Evolutionary conservation across 2,329 filamentous ascomycete genomes (phyloP).

Genomic region (Simplicillium sp.): DNA sequence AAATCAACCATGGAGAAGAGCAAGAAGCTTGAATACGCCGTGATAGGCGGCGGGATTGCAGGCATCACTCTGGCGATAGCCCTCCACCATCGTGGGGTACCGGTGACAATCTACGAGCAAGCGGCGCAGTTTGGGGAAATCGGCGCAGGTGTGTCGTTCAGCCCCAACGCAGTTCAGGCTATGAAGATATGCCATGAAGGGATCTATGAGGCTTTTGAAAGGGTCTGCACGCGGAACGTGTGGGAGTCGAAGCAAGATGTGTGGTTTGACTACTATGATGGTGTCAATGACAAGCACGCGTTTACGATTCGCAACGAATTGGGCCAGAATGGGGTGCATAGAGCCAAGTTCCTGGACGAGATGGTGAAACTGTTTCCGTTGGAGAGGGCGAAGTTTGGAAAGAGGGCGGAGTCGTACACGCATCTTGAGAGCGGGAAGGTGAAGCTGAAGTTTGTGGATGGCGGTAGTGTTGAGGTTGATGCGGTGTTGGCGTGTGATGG

Average conservation of each 20-base stretch:
- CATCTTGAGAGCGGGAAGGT: constrained; percentile 10
- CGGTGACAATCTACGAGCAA: constrained; percentile 37
- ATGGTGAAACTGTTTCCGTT: constrained; percentile 26
- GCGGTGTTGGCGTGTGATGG: constrained; percentile 52
- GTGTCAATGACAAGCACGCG: constrained; percentile 1
- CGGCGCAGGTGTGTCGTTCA: constrained; percentile 42
- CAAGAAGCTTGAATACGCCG: constrained; percentile 17
- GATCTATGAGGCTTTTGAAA: constrained; percentile 26
- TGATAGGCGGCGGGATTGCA: constrained; percentile 42
- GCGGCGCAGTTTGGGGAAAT: constrained; percentile 31
- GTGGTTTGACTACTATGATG: constrained; percentile 10
- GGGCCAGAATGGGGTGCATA: constrained; percentile 20
- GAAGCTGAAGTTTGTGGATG: constrained; percentile 25
- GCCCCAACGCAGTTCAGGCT: constrained; percentile 38
- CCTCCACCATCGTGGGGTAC: constrained; percentile 30
- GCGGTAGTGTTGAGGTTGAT: constrained; percentile 24
- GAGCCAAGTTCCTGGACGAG: constrained; percentile 28
- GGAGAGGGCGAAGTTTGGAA: constrained; percentile 20
- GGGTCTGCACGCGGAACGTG: constrained; percentile 24
- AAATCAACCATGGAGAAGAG: not conserved
- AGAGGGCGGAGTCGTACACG: constrained; percentile 22
- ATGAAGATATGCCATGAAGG: constrained; percentile 27
- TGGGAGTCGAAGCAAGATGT: constrained; percentile 6
- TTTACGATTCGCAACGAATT: constrained; percentile 8
- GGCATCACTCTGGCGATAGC: constrained; percentile 38